Evolutionary conservation across 2,329 filamentous ascomycete species (phyloP).

Genomic region (Nemania serpens): DNA sequence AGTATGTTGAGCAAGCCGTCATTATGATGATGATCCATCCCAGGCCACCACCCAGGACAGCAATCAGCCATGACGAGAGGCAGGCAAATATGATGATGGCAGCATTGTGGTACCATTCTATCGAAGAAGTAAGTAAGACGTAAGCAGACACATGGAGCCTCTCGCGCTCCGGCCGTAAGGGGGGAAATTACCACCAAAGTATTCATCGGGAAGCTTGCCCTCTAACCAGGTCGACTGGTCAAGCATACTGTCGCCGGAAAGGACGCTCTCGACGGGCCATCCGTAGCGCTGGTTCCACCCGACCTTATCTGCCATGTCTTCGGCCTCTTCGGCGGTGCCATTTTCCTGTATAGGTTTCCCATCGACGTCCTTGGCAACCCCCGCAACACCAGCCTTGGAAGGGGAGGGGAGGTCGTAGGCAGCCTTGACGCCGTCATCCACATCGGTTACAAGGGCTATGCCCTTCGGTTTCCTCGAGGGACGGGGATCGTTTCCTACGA

Average conservation of each 20-base stretch:
- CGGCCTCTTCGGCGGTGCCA: slow-evolving; percentile 58
- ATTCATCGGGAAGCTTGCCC: slow-evolving; percentile 80
- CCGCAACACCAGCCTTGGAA: slow-evolving; percentile 70
- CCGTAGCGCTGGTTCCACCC: slow-evolving; percentile 92
- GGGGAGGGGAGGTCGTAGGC: slow-evolving; percentile 79
- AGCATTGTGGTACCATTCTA: slow-evolving; percentile 98
- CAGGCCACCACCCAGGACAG: slow-evolving; percentile 85
- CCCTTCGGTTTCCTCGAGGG: slow-evolving; percentile 63
- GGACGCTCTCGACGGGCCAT: slow-evolving; percentile 61
- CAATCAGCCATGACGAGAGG: slow-evolving; percentile 86
- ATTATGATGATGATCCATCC: slow-evolving; percentile 94
- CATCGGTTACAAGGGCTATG: slow-evolving; percentile 76
- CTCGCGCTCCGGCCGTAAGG: slow-evolving; percentile 14
- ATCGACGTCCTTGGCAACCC: slow-evolving; percentile 55
- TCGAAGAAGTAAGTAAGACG: slow-evolving; percentile 15
- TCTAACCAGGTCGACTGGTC: slow-evolving; percentile 92
- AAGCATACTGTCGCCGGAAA: slow-evolving; percentile 70
- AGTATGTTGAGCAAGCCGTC: slow-evolving; percentile 91
- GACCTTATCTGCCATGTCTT: slow-evolving; percentile 61
- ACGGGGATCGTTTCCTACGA: slow-evolving; percentile 69
- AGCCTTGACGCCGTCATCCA: slow-evolving; percentile 70
- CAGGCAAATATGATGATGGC: slow-evolving; percentile 94
- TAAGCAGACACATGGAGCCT: background rate
- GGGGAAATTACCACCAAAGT: slow-evolving; percentile 74
- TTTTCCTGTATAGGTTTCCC: slow-evolving; percentile 56